phyloP scores from a whole-genome alignment of 2,329 filamentous ascomycete species.

The Akanthomyces lecanii region DNA sequence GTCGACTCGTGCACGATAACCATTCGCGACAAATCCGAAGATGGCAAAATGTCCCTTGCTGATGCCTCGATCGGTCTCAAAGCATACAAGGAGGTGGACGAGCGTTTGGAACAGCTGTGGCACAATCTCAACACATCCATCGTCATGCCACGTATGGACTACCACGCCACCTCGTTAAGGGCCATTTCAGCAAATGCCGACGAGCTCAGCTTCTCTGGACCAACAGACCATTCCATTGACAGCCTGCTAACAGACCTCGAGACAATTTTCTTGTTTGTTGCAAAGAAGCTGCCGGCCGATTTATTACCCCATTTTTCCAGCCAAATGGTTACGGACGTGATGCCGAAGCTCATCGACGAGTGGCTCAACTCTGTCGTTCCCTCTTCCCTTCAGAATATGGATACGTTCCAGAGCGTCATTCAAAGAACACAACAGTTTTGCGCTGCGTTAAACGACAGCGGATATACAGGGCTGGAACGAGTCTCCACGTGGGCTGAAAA shows the following conservation, averaged over 20 bases:
- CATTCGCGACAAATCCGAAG: constrained; percentile 48
- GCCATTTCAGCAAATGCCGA: constrained; percentile 40
- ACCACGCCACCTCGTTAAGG: constrained; percentile 30
- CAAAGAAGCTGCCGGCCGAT: constrained; percentile 48
- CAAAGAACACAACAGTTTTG: constrained; percentile 62
- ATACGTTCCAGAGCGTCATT: constrained; percentile 67
- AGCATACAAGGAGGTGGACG: constrained; percentile 58
- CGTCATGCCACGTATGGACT: constrained; percentile 55
- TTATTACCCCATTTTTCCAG: constrained; percentile 59
- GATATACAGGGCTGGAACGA: constrained; percentile 59
- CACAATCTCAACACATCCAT: constrained; percentile 59
- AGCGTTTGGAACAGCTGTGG: constrained; percentile 57
- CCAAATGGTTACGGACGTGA: constrained; percentile 65
- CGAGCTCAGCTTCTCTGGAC: constrained; percentile 39
- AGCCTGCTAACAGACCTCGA: constrained; percentile 52
- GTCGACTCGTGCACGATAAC: constrained; percentile 49
- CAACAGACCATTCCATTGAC: constrained; percentile 43
- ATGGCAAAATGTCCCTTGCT: constrained; percentile 47
- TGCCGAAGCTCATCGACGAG: constrained; percentile 61
- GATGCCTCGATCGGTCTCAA: constrained; percentile 54
- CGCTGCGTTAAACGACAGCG: constrained; percentile 53
- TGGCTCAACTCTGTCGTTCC: constrained; percentile 80
- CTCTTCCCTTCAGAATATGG: constrained; percentile 65
- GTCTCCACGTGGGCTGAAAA: constrained; percentile 76
- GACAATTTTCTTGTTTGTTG: constrained; percentile 48